Conservation (phyloP, 441 rosid genomes). For the Gossypium trilobum region DNA sequence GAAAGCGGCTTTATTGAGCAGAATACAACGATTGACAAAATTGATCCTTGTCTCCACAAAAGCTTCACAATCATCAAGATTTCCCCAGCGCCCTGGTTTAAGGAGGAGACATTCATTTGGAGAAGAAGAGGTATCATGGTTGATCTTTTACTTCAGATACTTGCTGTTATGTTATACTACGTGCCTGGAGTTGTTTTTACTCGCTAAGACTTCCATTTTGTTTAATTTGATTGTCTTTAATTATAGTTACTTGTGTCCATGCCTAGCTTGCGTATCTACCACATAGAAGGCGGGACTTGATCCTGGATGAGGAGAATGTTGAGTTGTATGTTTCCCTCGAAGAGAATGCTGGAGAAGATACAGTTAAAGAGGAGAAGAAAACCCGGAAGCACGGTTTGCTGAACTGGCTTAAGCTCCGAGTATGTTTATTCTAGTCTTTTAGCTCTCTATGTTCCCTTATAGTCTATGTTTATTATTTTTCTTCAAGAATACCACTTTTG, state of each 20-base stretch:
- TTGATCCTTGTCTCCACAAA: constrained; percentile 89
- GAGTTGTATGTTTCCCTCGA: constrained; percentile 67
- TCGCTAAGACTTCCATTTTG: neutral
- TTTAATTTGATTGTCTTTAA: constrained; percentile 17
- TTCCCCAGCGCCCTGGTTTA: constrained; percentile 58
- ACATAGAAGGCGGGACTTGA: constrained; percentile 78
- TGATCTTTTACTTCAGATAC: constrained; percentile 9
- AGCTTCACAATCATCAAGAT: constrained; percentile 63
- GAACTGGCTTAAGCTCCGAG: constrained; percentile 90
- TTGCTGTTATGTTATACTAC: neutral
- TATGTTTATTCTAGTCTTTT: constrained; percentile 29
- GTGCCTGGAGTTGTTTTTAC: neutral
- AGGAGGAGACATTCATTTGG: constrained; percentile 99
- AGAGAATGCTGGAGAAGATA: constrained; percentile 42
- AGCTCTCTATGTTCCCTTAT: constrained; percentile 9
- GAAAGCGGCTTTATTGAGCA: constrained; percentile 84
- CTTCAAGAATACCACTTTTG: neutral
- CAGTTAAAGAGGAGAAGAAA: constrained; percentile 74
- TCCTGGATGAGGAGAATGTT: constrained; percentile 77
- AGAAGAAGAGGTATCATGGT: constrained; percentile 78
- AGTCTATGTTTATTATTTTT: neutral
- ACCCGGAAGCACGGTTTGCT: constrained; percentile 78
- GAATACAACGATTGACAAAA: constrained; percentile 90
- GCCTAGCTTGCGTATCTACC: constrained; percentile 94
- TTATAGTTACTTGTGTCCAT: constrained; percentile 22